Conservation (phyloP, 805 yeast species). For the Ogataea trehalophila region DNA sequence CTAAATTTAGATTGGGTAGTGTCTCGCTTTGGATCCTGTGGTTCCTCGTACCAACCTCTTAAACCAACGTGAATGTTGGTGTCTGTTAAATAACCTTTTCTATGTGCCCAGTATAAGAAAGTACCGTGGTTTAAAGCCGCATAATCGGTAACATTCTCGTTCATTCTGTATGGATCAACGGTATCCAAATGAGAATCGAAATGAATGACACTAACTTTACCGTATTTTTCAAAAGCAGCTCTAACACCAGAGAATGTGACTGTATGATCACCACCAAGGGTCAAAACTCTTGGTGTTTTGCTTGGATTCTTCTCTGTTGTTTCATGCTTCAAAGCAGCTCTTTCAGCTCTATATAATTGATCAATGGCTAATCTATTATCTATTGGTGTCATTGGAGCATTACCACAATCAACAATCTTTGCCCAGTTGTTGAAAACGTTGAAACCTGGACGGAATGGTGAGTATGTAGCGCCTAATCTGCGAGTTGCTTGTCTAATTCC, state of each 20-base stretch:
- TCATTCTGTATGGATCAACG: constrained; percentile 57
- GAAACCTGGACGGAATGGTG: constrained; percentile 31
- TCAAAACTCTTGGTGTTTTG: constrained; percentile 37
- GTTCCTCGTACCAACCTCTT: constrained; percentile 50
- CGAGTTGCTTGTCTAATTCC: constrained; percentile 42
- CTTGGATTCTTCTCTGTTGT: constrained; percentile 19
- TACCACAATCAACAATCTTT: constrained; percentile 49
- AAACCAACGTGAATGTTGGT: constrained; percentile 54
- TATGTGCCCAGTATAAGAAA: constrained; percentile 60
- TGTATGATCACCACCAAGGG: constrained; percentile 62
- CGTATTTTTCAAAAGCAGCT: constrained; percentile 46
- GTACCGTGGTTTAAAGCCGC: constrained; percentile 58
- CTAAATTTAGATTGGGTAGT: constrained; percentile 14
- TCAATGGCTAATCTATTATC: constrained; percentile 50
- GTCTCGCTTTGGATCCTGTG: constrained; percentile 39
- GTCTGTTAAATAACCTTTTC: constrained; percentile 48
- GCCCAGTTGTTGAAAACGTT: constrained; percentile 33
- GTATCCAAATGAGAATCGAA: constrained; percentile 70
- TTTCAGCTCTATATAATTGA: constrained; percentile 46
- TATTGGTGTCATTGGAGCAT: constrained; percentile 51
- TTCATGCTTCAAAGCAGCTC: constrained; percentile 38
- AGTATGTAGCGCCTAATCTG: constrained; percentile 36
- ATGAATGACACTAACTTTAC: constrained; percentile 49
- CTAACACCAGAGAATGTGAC: constrained; percentile 46
- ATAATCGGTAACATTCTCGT: constrained; percentile 55